Evolutionary conservation across 257 asterid species (phyloP).

Genomic region (Gentiana macrophylla): DNA sequence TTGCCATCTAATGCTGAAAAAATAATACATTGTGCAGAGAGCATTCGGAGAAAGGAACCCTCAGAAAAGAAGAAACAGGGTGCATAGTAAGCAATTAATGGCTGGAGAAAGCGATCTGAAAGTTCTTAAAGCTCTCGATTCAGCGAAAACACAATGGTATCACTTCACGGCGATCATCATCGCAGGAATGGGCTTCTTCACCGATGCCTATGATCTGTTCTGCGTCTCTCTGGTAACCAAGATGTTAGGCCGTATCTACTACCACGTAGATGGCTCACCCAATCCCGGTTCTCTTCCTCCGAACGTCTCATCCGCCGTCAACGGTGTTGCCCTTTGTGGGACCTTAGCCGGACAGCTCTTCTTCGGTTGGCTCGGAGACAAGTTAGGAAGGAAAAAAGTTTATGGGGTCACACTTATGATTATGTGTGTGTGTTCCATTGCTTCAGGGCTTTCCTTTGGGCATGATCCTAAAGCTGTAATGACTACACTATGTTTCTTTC

Average conservation of each 20-base stretch:
- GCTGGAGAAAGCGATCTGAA: slow-evolving; percentile 14
- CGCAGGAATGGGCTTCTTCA: slow-evolving; percentile 52
- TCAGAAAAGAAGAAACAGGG: too few relatives aligned
- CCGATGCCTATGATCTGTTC: slow-evolving; percentile 44
- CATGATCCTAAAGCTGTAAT: slow-evolving; percentile 22
- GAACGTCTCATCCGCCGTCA: slow-evolving; percentile 36
- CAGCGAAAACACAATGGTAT: slow-evolving; percentile 45
- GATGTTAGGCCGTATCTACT: slow-evolving; percentile 35
- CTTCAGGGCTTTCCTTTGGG: slow-evolving; percentile 38
- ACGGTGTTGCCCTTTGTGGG: slow-evolving; percentile 32
- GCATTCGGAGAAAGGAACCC: too few relatives aligned
- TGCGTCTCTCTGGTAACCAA: slow-evolving; percentile 45
- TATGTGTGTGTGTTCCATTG: slow-evolving; percentile 34
- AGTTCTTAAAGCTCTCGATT: slow-evolving; percentile 34
- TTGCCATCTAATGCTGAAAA: too few relatives aligned
- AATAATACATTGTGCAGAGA: too few relatives aligned
- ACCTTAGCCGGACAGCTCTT: slow-evolving; percentile 8
- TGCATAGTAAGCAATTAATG: too few relatives aligned
- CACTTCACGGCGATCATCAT: slow-evolving; percentile 43
- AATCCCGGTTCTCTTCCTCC: slow-evolving; percentile 44
- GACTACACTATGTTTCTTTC: slow-evolving; percentile 41
- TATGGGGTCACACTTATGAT: slow-evolving; percentile 30
- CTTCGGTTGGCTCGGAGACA: slow-evolving; percentile 36
- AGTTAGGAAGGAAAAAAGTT: slow-evolving; percentile 31
- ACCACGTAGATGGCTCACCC: slow-evolving; percentile 17